Evolutionary conservation across 2,329 filamentous ascomycete genomes (phyloP), one percentile per base, ranked within the genome.

Genomic region (Fusarium oxysporum): DNA sequence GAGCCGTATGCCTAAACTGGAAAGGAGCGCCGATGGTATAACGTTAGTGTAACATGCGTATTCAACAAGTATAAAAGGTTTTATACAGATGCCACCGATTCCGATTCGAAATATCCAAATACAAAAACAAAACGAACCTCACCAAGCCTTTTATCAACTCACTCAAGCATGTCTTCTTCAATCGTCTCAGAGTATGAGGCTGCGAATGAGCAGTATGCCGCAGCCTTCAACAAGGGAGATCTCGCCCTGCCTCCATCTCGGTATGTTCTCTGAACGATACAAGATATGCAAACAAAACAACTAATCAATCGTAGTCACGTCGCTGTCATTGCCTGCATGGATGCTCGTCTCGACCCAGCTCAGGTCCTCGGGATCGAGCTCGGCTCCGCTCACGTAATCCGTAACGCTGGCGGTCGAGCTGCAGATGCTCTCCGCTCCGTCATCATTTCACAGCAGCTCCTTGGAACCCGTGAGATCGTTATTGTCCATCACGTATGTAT

Each of bases 311-410:
- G 3, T 0, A 82, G 81, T 19, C 81, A 82, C 12, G 78, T 81
- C n/a, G 72, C 76, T 9, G 73, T 80, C 23, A 86, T 96, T 32
- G 93, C 92, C 1, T 96, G 93, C 81, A 96, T 96, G 93, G 93
- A 96, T 77, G 92, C 93, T 4, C 90, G 93, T 30, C 85, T 91
- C 68, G 76, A 96, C 76, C 91, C 93, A 0, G 71, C 62, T 6
- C 74, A 72, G 40, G 48, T 68, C 1, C 71, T 77, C 1, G 75
- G 75, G 0, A 73, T 77, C 16, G 70, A 67, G 19, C 58, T 77
- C 6, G 93, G 93, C 33, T 92, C 94, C 68, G 93, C 93, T 0
- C 93, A 96, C 79, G 89, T 95, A n/a, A 92, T 95, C 65, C 90
- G 93, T 60, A 95, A 95, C 72, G 92, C 91, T 5, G 92, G 92